Evolutionary conservation across 2,329 filamentous ascomycete species (phyloP).

Genomic region (Paraphoma chrysanthemicola): DNA sequence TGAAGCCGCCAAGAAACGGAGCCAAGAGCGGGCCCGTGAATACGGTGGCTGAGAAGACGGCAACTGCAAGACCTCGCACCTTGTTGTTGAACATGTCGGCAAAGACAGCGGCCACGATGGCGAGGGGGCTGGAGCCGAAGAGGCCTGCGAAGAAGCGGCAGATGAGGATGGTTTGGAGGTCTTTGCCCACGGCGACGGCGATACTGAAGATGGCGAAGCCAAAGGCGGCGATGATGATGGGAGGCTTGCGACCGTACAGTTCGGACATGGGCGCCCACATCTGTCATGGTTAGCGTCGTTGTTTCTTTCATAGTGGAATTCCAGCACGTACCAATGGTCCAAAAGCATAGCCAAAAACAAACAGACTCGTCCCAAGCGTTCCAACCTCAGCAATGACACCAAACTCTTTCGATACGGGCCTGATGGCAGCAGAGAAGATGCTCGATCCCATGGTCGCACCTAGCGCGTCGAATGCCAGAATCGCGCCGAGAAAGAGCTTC

Average conservation of each 20-base stretch:
- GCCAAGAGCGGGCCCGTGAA: constrained; percentile 60
- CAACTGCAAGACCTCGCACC: constrained; percentile 51
- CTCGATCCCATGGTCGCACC: constrained; percentile 69
- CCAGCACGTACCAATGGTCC: constrained; percentile 39
- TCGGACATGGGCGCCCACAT: constrained; percentile 61
- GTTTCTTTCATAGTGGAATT: no score
- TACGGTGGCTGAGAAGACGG: constrained; percentile 58
- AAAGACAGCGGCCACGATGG: constrained; percentile 62
- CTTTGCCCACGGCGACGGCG: constrained; percentile 58
- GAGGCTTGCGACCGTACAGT: constrained; percentile 58
- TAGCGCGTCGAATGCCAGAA: constrained; percentile 77
- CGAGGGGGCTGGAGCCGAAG: constrained; percentile 61
- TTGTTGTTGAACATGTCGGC: constrained; percentile 64
- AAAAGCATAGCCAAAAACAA: constrained; percentile 48
- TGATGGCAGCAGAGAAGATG: constrained; percentile 51
- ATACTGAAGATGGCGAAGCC: constrained; percentile 61
- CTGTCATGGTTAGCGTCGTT: constrained; percentile 4
- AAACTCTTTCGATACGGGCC: constrained; percentile 36
- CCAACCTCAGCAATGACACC: constrained; percentile 37
- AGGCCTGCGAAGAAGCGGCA: constrained; percentile 62
- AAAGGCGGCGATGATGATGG: constrained; percentile 56
- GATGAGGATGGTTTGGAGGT: constrained; percentile 61
- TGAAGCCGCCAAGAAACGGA: constrained; percentile 63
- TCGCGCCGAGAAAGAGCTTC: constrained; percentile 73
- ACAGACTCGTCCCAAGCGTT: constrained; percentile 43